A percentile compares a stretch with the other conserved stretches of the same genome.
Evolutionary conservation across 2,329 filamentous ascomycete genomes (phyloP).

Genomic region (Pleomassaria siparia): DNA sequence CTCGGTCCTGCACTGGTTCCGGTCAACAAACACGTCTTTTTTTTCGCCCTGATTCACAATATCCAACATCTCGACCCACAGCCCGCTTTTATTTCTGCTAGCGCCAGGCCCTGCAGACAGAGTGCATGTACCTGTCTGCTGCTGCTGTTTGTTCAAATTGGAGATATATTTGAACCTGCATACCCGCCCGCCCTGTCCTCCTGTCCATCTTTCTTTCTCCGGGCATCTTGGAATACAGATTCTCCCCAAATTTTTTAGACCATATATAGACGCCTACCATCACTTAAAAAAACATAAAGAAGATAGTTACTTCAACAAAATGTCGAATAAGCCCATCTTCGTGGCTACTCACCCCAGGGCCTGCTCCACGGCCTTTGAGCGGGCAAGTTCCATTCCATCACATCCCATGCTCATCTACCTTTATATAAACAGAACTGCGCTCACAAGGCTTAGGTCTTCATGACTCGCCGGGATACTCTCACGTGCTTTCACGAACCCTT

Average conservation of each 20-base stretch:
- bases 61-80: not conserved
- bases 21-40: not conserved
- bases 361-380: constrained; percentile 95
- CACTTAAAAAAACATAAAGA: too few relatives aligned
- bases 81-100: not conserved
- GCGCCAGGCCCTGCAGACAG: too few relatives aligned
- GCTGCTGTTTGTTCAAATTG: constrained; percentile 26
- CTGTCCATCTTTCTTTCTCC: constrained; percentile 6
- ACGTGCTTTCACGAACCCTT: constrained; percentile 93
- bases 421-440: not conserved
- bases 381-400: constrained; percentile 58
- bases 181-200: constrained; percentile 2
- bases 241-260: constrained; percentile 2
- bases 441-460: constrained; percentile 66
- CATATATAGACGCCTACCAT: constrained; percentile 5
- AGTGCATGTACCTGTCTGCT: too few relatives aligned
- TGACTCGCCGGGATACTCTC: constrained; percentile 83
- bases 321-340: constrained; percentile 83
- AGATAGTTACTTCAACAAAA: too few relatives aligned
- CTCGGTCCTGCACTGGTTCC: not conserved
- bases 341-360: constrained; percentile 91
- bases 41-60: not conserved
- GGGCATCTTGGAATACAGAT: constrained; percentile 30
- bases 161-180: constrained; percentile 29
- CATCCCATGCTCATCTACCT: constrained; percentile 1